Conservation (phyloP, 2,329 filamentous ascomycete genomes). For the Plectosphaerella sp. region DNA sequence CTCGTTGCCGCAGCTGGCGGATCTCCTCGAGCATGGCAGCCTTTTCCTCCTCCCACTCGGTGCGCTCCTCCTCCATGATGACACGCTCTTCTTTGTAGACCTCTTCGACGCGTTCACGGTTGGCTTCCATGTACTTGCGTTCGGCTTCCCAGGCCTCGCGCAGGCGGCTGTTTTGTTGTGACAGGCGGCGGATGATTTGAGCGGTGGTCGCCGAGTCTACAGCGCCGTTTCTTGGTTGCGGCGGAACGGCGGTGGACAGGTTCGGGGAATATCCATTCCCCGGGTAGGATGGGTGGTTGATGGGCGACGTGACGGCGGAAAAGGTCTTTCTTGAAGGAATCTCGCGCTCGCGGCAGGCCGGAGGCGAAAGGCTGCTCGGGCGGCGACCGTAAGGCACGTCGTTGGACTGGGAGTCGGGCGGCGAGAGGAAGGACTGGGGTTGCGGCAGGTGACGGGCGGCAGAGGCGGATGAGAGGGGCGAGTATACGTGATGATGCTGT, state of each 20-base stretch:
- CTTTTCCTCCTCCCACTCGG: slow-evolving; percentile 42
- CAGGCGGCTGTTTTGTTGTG: slow-evolving; percentile 36
- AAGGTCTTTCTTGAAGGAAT: neutral
- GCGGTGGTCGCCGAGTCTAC: slow-evolving; percentile 19
- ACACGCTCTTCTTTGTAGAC: slow-evolving; percentile 51
- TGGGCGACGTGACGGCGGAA: slow-evolving; percentile 1
- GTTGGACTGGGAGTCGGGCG: slow-evolving; percentile 9
- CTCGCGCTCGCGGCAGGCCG: slow-evolving; percentile 2
- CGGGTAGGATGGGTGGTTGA: slow-evolving; percentile 1
- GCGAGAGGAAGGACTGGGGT: slow-evolving; percentile 17
- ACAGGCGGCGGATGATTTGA: slow-evolving; percentile 34
- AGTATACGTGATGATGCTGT: slow-evolving; percentile 11
- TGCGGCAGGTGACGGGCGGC: slow-evolving; percentile 13
- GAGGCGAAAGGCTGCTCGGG: slow-evolving; percentile 11
- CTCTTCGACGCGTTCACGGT: slow-evolving; percentile 47
- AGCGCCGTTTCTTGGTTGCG: slow-evolving; percentile 21
- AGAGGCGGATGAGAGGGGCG: slow-evolving; percentile 15
- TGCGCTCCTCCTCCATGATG: slow-evolving; percentile 47
- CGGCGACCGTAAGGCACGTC: slow-evolving; percentile 6
- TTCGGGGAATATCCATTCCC: slow-evolving; percentile 13
- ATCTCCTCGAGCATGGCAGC: slow-evolving; percentile 34
- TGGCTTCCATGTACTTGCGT: slow-evolving; percentile 48
- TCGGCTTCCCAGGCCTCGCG: slow-evolving; percentile 50
- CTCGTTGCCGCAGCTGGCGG: slow-evolving; percentile 32
- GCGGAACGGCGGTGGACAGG: slow-evolving; percentile 16